Evolutionary conservation across 2,329 filamentous ascomycete species (phyloP), one percentile per base, ranked within the genome.

Genomic region (Xylaria polymorpha): DNA sequence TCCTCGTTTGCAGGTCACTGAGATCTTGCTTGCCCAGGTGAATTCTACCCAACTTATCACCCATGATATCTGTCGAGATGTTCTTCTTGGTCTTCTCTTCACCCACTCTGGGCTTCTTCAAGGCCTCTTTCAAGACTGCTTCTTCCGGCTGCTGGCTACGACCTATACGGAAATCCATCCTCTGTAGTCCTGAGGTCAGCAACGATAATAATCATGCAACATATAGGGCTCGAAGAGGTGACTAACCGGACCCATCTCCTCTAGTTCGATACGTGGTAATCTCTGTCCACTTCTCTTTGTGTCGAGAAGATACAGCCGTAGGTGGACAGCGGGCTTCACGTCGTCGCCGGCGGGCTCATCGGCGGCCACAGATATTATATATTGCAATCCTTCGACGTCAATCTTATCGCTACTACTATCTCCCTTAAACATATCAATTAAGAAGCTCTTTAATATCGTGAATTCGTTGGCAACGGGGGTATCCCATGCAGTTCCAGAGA

Each of bases 11-110:
- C 81, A 99, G 82, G 76, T 92, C 88, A 78, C 85, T 86, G 68
- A 99, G 87, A 83, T 99, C 94, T 83, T 98, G 94, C 84, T 91
- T 94, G 77, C 92, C 94, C 69, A 97, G 82, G 81, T 99, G 96
- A 72, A 99, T 92, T 75, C 94, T 91, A 72, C 95, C 96, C 72
- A 98, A 87, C 90, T 98, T 98, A 83, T 99, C 96, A 79, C 96
- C 96, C 83, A 99, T 94, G 51, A 90, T 82, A 80, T 98, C 94
- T 66, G 92, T 97, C 64, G 90, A 88, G 75, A 99, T 91, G 81
- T 99, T 99, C 91, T 99, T 99, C 91, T 97, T 98, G 70, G 91
- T 91, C 82, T 87, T 85, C 83, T 93, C 91, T 83, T 93, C 91
- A 46, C 81, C 83, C 46, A 88, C 89, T 86, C 91, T 94, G 60